phyloP scores from a whole-genome alignment of 306 rosid genomes.

The Lotus japonicus region DNA sequence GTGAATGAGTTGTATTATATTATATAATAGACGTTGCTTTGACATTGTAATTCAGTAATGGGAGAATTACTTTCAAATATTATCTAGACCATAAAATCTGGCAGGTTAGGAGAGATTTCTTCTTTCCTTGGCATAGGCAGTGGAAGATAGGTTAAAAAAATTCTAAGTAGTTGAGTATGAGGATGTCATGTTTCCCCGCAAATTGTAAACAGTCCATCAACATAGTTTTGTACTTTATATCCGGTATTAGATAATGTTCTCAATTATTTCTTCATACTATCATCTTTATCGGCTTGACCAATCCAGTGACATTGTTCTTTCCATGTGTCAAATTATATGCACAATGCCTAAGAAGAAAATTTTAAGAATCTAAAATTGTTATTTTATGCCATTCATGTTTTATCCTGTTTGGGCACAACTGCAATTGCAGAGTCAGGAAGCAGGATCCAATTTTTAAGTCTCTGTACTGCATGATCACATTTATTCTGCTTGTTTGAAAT shows the following conservation, averaged over 20 bases:
- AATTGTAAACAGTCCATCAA: background rate
- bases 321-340: background rate
- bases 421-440: background rate
- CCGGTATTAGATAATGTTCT: background rate
- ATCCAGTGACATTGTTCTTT: background rate
- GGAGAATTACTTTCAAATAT: constrained; percentile 10
- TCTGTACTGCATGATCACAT: background rate
- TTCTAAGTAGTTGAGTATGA: background rate
- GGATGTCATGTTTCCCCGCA: background rate
- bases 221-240: background rate
- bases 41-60: background rate
- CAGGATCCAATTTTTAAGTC: background rate
- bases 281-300: constrained; percentile 10
- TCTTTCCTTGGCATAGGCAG: background rate
- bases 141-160: constrained; percentile 1
- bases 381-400: background rate
- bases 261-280: background rate
- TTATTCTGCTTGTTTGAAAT: background rate
- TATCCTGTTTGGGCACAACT: background rate
- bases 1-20: background rate
- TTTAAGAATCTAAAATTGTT: background rate
- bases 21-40: background rate
- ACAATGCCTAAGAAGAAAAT: background rate
- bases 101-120: background rate
- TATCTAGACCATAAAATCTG: background rate